These are phyloP conservation scores for Colletotrichum sidae DNA, from an alignment of 2,329 filamentous ascomycete genomes.

Conservation along the genomic window DNA sequence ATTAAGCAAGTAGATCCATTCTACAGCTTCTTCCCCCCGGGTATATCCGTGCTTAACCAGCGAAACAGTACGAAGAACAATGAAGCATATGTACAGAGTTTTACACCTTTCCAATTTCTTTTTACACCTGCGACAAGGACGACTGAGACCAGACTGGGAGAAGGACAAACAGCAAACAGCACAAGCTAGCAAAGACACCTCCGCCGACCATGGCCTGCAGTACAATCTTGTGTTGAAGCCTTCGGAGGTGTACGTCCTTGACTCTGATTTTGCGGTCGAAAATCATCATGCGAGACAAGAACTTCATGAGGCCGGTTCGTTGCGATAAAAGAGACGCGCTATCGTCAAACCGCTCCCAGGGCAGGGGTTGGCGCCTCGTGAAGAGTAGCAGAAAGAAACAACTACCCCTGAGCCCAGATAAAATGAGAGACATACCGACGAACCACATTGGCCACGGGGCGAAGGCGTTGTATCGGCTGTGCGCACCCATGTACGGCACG, in stretches of 20 bases:
- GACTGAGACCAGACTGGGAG: constrained; percentile 57
- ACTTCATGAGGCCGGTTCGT: constrained; percentile 43
- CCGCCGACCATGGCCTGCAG: constrained; percentile 54
- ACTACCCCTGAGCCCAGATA: constrained; percentile 57
- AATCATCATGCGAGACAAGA: constrained; percentile 56
- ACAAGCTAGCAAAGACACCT: constrained; percentile 49
- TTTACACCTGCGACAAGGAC: neutral
- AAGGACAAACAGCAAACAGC: constrained; percentile 55
- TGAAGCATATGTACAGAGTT: neutral
- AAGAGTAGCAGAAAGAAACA: constrained; percentile 62
- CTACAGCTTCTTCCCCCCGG: neutral
- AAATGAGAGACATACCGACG: constrained; percentile 54
- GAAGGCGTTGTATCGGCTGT: constrained; percentile 55
- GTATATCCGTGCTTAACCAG: constrained; percentile 12
- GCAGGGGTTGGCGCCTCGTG: constrained; percentile 56
- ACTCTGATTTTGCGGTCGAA: constrained; percentile 60
- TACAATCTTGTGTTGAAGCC: constrained; percentile 58
- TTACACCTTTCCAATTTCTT: neutral
- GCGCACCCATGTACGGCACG: constrained; percentile 49
- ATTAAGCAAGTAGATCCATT: neutral
- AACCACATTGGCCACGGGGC: constrained; percentile 60
- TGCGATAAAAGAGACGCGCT: constrained; percentile 41
- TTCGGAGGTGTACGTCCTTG: constrained; percentile 55
- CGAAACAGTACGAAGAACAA: neutral
- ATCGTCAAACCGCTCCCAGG: constrained; percentile 61